A percentile compares a stretch with the other conserved stretches of the same genome.
phyloP scores from a whole-genome alignment of 768 basidiomycete genomes.

The Boletus rufocinnamomeus region DNA sequence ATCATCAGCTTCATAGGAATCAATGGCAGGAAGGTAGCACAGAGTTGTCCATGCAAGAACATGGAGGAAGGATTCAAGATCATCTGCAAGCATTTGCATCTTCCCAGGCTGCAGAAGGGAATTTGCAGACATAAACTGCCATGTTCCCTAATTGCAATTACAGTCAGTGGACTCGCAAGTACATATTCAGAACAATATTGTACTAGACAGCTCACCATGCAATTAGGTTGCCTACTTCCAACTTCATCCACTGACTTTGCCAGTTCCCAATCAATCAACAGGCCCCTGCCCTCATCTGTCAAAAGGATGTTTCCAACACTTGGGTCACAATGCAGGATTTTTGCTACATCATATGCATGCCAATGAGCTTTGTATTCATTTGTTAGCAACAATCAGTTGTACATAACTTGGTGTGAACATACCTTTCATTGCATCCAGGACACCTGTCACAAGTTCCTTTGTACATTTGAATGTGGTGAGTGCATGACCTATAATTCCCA shows the following conservation, averaged over 20 bases:
- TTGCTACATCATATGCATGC: constrained; percentile 18
- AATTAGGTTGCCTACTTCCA: too few relatives aligned
- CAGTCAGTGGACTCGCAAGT: not conserved
- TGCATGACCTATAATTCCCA: not conserved
- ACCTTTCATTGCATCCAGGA: constrained; percentile 1
- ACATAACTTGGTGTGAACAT: not conserved
- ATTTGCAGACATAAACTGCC: not conserved
- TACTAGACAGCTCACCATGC: too few relatives aligned
- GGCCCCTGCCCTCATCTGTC: not conserved
- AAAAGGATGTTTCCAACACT: constrained; percentile 10
- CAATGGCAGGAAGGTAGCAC: not conserved
- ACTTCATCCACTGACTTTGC: not conserved
- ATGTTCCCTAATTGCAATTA: not conserved
- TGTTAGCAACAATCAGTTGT: not conserved
- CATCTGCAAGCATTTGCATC: constrained; percentile 28
- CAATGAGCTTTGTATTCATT: constrained; percentile 22
- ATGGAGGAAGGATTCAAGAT: constrained; percentile 35
- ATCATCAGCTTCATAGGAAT: not conserved
- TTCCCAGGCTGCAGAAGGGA: not conserved
- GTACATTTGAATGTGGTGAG: not conserved
- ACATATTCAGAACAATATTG: not conserved
- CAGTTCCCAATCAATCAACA: constrained; percentile 31
- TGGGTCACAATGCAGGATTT: constrained; percentile 30
- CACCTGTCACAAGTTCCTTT: not conserved
- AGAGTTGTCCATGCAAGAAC: not conserved